phyloP scores from a whole-genome alignment of 202 grass and related monocot genomes.

The Setaria viridis region DNA sequence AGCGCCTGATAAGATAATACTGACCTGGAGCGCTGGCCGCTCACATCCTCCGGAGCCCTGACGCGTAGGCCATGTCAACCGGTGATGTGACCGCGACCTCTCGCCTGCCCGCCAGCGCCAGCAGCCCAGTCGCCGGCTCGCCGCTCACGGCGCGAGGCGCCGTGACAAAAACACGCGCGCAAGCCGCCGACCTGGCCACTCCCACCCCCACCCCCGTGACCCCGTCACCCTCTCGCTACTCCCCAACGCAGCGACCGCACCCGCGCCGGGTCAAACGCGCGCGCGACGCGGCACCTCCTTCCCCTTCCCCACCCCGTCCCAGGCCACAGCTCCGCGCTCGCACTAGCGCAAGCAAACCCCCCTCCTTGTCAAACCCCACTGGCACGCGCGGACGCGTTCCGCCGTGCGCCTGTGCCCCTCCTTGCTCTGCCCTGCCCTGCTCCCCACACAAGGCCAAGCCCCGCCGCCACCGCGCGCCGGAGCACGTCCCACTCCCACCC shows the following conservation, averaged over 20 bases:
- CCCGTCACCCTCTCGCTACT: not conserved
- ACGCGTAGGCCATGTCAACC: constrained; percentile 36
- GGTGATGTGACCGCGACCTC: not conserved
- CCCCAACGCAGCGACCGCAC: not conserved
- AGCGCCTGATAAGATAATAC: too few species aligned
- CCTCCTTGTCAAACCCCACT: constrained; percentile 40
- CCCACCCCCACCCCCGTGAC: too few species aligned
- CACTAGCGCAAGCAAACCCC: not conserved
- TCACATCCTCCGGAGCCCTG: not conserved
- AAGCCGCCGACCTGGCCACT: not conserved
- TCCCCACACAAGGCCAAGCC: constrained; percentile 40
- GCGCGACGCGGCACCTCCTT: constrained; percentile 7
- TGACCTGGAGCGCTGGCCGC: not conserved
- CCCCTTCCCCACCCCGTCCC: not conserved
- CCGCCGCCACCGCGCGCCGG: not conserved
- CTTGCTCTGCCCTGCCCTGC: constrained; percentile 5
- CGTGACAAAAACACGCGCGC: not conserved
- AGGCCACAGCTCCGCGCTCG: not conserved
- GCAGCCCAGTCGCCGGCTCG: not conserved
- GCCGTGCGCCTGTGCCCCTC: not conserved
- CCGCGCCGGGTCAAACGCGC: constrained; percentile 40
- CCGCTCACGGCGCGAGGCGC: not conserved
- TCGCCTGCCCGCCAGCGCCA: not conserved
- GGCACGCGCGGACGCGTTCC: constrained; percentile 28
- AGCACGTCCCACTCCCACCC: not conserved